Evolutionary conservation across 2,329 filamentous ascomycete species (phyloP).

Genomic region (Plenodomus lindquistii): DNA sequence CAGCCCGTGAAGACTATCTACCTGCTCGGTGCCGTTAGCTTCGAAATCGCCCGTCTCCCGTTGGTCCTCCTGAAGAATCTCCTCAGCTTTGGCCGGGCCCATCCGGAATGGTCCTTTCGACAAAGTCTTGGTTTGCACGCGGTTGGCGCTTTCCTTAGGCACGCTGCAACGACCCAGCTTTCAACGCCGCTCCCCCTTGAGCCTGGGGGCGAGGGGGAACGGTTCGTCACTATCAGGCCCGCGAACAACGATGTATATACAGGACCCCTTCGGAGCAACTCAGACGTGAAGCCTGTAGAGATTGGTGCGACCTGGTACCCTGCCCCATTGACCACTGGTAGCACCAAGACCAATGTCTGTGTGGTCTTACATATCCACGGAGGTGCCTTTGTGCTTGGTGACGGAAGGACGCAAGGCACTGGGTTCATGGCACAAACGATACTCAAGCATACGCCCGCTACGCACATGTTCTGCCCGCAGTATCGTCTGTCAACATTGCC

Average conservation of each 20-base stretch:
- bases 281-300: slow-evolving; percentile 40
- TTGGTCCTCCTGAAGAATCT: slow-evolving; percentile 48
- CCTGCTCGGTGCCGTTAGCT: slow-evolving; percentile 38
- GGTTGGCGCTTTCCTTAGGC: slow-evolving; percentile 38
- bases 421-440: slow-evolving; percentile 39
- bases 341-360: slow-evolving; percentile 21
- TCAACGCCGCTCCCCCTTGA: slow-evolving; percentile 38
- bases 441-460: slow-evolving; percentile 42
- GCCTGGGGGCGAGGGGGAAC: slow-evolving; percentile 45
- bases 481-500: slow-evolving; percentile 55
- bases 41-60: slow-evolving; percentile 44
- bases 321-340: slow-evolving; percentile 15
- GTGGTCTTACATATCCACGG: slow-evolving; percentile 56
- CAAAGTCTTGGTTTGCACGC: slow-evolving; percentile 45
- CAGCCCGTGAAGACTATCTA: slow-evolving; percentile 50
- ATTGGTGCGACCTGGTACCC: slow-evolving; percentile 52
- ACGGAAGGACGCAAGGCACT: slow-evolving; percentile 44
- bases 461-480: slow-evolving; percentile 50
- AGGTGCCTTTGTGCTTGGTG: slow-evolving; percentile 53
- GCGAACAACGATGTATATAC: slow-evolving; percentile 26
- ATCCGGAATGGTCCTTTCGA: slow-evolving; percentile 45
- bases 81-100: slow-evolving; percentile 41
- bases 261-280: slow-evolving; percentile 36
- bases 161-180: slow-evolving; percentile 33
- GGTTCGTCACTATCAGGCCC: slow-evolving; percentile 42